Evolutionary conservation across 768 basidiomycete species (phyloP).

Genomic region (Suillus weaverae): DNA sequence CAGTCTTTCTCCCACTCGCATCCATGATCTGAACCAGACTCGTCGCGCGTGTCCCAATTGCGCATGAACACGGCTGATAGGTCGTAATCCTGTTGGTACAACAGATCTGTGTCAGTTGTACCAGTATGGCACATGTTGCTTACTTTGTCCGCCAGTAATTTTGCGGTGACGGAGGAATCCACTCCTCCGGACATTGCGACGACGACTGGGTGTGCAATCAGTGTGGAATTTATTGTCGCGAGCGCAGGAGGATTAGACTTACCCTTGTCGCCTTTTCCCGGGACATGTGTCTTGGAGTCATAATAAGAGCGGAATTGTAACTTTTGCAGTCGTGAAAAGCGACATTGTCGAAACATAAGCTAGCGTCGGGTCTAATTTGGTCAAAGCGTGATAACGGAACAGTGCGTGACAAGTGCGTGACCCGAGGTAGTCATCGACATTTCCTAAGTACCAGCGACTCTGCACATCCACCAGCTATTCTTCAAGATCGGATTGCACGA

Average conservation of each 20-base stretch:
- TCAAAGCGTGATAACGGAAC: slow-evolving; percentile 3
- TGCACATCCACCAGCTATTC: not conserved
- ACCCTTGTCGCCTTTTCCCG: slow-evolving; percentile 32
- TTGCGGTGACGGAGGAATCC: slow-evolving; percentile 89
- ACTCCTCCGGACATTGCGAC: slow-evolving; percentile 96
- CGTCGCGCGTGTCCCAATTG: slow-evolving; percentile 91
- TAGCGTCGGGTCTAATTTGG: not conserved
- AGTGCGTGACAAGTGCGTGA: slow-evolving; percentile 1
- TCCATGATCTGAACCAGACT: slow-evolving; percentile 72
- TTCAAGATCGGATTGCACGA: slow-evolving; percentile 1
- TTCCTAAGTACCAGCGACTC: not conserved
- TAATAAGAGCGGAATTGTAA: slow-evolving; percentile 15
- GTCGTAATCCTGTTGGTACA: slow-evolving; percentile 61
- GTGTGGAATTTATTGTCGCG: not conserved
- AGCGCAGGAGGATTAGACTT: not conserved
- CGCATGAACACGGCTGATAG: slow-evolving; percentile 92
- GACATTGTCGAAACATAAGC: slow-evolving; percentile 15
- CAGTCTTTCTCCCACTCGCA: slow-evolving; percentile 98
- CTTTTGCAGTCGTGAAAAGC: slow-evolving; percentile 5
- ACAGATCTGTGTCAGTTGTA: not conserved
- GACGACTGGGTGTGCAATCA: slow-evolving; percentile 52
- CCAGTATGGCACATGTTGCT: slow-evolving; percentile 9
- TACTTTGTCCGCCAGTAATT: slow-evolving; percentile 68
- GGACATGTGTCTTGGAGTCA: slow-evolving; percentile 14
- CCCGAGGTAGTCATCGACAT: not conserved